Conservation (phyloP, 2,329 filamentous ascomycete genomes). For the Trichoderma harzianum region DNA sequence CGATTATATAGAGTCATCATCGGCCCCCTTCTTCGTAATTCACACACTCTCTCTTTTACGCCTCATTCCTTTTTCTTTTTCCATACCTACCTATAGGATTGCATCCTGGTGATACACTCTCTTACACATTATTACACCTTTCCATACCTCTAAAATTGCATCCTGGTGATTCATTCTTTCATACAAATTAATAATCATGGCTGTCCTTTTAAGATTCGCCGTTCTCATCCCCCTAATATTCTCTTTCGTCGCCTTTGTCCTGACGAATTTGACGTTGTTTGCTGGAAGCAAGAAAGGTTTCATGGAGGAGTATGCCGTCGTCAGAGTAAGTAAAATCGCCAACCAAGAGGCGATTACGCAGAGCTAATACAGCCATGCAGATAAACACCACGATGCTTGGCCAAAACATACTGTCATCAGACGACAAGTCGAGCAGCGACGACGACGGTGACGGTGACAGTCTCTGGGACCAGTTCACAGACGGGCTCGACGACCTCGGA, state of each 20-base stretch:
- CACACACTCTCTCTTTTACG: background rate
- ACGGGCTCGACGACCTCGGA: conserved; percentile 32
- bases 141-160: background rate
- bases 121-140: background rate
- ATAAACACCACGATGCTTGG: conserved; percentile 40
- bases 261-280: conserved; percentile 40
- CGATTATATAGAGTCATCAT: background rate
- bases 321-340: conserved; percentile 31
- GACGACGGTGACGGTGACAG: conserved; percentile 25
- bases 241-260: conserved; percentile 38
- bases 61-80: background rate
- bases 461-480: conserved; percentile 30
- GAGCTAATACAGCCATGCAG: conserved; percentile 20
- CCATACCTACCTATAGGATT: background rate
- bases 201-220: conserved; percentile 26
- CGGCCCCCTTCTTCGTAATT: background rate
- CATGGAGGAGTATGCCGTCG: conserved; percentile 42
- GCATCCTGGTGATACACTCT: conserved; percentile 2
- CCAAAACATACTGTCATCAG: conserved; percentile 30
- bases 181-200: conserved; percentile 19
- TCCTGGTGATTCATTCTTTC: background rate
- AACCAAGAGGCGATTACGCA: background rate
- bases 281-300: conserved; percentile 40
- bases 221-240: conserved; percentile 37
- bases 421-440: conserved; percentile 25